Evolutionary conservation across 163 green algal genomes (phyloP), one percentile per base, ranked within the genome.

Genomic region (Trebouxiophyceae sp.): DNA sequence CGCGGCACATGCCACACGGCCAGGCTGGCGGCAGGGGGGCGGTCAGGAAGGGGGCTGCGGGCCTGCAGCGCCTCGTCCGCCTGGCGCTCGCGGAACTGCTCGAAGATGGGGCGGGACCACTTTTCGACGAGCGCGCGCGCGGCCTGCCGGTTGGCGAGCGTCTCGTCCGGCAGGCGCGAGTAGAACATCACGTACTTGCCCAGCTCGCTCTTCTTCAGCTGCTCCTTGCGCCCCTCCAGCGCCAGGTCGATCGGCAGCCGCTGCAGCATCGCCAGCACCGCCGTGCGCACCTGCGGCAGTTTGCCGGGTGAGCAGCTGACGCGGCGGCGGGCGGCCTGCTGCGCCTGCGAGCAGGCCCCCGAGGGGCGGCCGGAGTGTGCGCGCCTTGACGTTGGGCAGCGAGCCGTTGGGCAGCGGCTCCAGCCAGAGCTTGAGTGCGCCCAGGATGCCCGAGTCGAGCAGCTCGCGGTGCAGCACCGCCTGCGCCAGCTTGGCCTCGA

Each of bases 101-200:
- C 72, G 68, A 95, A 89, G 61, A 95, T 96, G 22, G 89, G 88
- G 12, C 89, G 63, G 63, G 70, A 86, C 85, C 84, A 91, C 47
- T 72, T 71, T 70, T 92, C 78, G 39, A 95, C 82, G 45, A 95
- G 79, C 58, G 89, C 75, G 33, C 50, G 23, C 23, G 87, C 87
- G 20, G 87, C 60, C 19, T 72, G 76, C 27, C 77, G 76, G 76
- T 95, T 93, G 27, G 73, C 61, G 5, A 62, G 33, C 2, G 82
- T 89, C 70, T 96, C 89, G 30, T 92, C 84, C 45, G 72, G 66
- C n/a, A 84, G 66, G 55, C 83, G 84, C 60, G 60, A 85, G 29
- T 86, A 66, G 62, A 87, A 89, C 82, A 87, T 83, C 33, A 87
- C 68, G 5, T 77, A 65, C 46, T 60, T 62, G 46, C 88, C 88